phyloP scores from a whole-genome alignment of 2,329 filamentous ascomycete species.

The Fusarium sp. region DNA sequence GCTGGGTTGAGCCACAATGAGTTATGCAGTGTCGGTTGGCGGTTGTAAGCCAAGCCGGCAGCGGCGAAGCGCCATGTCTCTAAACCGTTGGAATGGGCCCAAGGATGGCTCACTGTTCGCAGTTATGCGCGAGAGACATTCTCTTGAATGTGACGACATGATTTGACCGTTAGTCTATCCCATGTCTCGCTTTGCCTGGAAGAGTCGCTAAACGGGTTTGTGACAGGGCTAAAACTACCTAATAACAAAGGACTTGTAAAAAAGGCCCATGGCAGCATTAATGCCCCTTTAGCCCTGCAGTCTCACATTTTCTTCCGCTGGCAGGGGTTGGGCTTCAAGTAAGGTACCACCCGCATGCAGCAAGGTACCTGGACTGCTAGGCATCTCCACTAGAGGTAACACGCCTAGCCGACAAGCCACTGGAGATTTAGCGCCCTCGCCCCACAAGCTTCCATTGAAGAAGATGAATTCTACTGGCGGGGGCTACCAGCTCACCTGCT shows the following conservation, averaged over 20 bases:
- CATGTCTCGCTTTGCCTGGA: constrained; percentile 9
- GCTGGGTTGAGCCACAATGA: constrained; percentile 25
- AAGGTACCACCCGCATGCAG: constrained; percentile 41
- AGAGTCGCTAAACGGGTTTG: constrained; percentile 26
- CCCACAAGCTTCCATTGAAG: constrained; percentile 39
- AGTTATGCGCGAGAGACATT: constrained; percentile 1
- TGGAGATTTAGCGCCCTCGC: constrained; percentile 40
- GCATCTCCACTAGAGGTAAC: constrained; percentile 30
- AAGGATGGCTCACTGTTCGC: constrained; percentile 12
- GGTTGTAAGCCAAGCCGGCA: constrained; percentile 44
- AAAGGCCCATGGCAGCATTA: constrained; percentile 16
- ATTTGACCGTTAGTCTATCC: constrained; percentile 1
- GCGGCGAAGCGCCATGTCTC: constrained; percentile 40
- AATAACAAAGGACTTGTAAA: constrained; percentile 12
- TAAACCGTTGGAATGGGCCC: constrained; percentile 40
- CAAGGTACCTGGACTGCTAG: constrained; percentile 19
- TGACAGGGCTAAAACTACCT: constrained; percentile 6
- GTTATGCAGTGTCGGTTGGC: constrained; percentile 23
- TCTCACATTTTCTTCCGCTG: constrained; percentile 28
- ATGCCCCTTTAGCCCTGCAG: constrained; percentile 20
- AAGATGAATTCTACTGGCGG: constrained; percentile 19
- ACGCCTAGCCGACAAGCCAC: constrained; percentile 39
- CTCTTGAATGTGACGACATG: constrained; percentile 7
- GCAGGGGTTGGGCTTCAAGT: constrained; percentile 31
- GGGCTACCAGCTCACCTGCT: constrained; percentile 11